phyloP scores from a whole-genome alignment of 2,329 filamentous ascomycete genomes.

The Dactylellina drechsleri region DNA sequence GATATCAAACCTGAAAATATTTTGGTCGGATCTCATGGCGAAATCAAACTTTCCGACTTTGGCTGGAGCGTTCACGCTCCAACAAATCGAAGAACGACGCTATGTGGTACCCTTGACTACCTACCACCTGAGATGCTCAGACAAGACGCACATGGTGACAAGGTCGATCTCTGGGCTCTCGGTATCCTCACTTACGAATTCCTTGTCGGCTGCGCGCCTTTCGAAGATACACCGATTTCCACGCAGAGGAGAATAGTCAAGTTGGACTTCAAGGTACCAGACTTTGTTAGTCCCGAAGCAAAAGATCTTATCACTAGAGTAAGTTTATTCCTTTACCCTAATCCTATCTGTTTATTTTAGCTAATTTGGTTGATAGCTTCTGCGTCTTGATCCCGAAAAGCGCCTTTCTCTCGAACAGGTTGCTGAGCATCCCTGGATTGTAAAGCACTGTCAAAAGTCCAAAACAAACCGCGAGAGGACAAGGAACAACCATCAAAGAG shows the following conservation, averaged over 20 bases:
- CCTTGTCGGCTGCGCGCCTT: constrained; percentile 92
- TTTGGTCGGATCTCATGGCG: constrained; percentile 91
- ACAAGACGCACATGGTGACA: constrained; percentile 91
- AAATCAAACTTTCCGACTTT: constrained; percentile 98
- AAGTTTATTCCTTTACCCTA: constrained; percentile 59
- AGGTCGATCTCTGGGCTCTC: constrained; percentile 95
- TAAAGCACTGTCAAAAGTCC: constrained; percentile 81
- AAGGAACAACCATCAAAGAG: constrained; percentile 44
- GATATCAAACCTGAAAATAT: constrained; percentile 99
- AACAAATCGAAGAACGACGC: constrained; percentile 89
- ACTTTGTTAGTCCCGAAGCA: constrained; percentile 89
- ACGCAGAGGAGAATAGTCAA: constrained; percentile 88
- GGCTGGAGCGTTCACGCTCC: constrained; percentile 98
- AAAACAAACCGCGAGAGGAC: constrained; percentile 42
- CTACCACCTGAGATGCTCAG: constrained; percentile 98
- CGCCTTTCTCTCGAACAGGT: constrained; percentile 89
- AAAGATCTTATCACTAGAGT: constrained; percentile 92
- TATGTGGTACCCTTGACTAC: constrained; percentile 98
- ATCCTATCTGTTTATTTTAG: not conserved
- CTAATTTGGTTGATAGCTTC: constrained; percentile 67
- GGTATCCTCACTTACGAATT: constrained; percentile 97
- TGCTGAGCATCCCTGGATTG: constrained; percentile 90
- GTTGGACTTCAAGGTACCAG: constrained; percentile 91
- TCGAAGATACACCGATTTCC: constrained; percentile 94
- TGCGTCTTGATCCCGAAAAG: constrained; percentile 94